These are phyloP conservation scores for Hippophae gyantsensis DNA, from an alignment of 306 rosid species.

Conservation along the genomic window DNA sequence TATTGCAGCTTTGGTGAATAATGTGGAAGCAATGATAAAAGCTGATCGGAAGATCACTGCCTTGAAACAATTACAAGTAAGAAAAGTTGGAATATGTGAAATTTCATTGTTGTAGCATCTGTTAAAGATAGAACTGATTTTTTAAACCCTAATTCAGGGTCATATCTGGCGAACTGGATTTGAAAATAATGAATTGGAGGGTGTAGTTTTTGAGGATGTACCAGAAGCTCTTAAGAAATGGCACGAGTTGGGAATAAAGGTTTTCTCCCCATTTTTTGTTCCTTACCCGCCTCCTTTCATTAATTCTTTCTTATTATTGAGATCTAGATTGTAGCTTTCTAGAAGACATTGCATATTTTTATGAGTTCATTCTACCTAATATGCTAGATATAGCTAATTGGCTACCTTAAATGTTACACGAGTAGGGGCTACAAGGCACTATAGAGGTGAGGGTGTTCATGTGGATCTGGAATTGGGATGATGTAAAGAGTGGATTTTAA, in stretches of 20 bases:
- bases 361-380: too few species aligned
- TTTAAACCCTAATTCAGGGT: conserved; percentile 45
- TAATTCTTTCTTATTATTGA: neutral
- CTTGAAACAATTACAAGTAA: conserved; percentile 88
- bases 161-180: conserved; percentile 91
- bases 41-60: conserved; percentile 93
- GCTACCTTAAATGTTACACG: neutral
- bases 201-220: conserved; percentile 77
- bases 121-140: conserved; percentile 21
- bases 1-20: conserved; percentile 68
- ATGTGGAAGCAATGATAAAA: conserved; percentile 84
- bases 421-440: too few species aligned
- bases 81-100: conserved; percentile 12
- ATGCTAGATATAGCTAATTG: neutral
- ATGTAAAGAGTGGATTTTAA: too few species aligned
- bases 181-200: conserved; percentile 72
- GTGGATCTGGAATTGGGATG: too few species aligned
- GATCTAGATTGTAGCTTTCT: too few species aligned
- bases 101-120: conserved; percentile 9
- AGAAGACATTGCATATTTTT: too few species aligned
- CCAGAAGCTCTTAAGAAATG: conserved; percentile 86
- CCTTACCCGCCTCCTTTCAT: neutral
- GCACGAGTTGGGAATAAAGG: conserved; percentile 77
- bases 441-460: too few species aligned
- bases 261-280: conserved; percentile 16